A percentile compares a stretch with the other conserved stretches of the same genome.
These are phyloP conservation scores for Carex scoparia DNA, from an alignment of 176 grass and related monocot genomes.

Conservation along the genomic window DNA sequence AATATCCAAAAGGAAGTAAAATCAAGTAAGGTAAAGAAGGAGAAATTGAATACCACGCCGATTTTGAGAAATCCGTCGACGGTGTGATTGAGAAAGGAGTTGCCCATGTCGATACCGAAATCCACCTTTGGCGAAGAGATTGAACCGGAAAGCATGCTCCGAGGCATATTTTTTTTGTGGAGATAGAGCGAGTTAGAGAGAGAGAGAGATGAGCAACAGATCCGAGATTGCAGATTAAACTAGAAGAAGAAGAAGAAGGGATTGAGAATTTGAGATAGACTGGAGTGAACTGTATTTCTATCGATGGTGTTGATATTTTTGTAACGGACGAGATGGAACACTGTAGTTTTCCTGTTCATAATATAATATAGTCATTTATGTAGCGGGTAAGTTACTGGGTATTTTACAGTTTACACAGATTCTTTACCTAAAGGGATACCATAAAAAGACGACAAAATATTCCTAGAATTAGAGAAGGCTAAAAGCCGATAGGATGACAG, in stretches of 20 bases:
- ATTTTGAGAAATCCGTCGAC: constrained; percentile 95
- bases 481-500: too few species aligned
- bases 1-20: background rate
- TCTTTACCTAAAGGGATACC: background rate
- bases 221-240: constrained; percentile 4
- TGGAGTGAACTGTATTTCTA: background rate
- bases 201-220: constrained; percentile 9
- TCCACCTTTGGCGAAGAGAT: constrained; percentile 42
- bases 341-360: background rate
- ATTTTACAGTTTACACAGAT: background rate
- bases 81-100: constrained; percentile 81
- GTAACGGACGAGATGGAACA: background rate
- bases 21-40: too few species aligned
- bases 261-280: background rate
- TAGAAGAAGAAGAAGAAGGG: background rate
- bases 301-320: background rate
- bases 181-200: background rate
- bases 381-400: background rate
- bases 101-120: constrained; percentile 58
- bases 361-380: background rate
- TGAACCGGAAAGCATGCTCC: constrained; percentile 26
- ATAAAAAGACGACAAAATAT: background rate
- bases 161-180: constrained; percentile 41
- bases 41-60: constrained; percentile 36
- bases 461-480: background rate